Base-by-base conservation (phyloP, 345 rosid species). In the Euphorbia pulcherrima region DNA sequence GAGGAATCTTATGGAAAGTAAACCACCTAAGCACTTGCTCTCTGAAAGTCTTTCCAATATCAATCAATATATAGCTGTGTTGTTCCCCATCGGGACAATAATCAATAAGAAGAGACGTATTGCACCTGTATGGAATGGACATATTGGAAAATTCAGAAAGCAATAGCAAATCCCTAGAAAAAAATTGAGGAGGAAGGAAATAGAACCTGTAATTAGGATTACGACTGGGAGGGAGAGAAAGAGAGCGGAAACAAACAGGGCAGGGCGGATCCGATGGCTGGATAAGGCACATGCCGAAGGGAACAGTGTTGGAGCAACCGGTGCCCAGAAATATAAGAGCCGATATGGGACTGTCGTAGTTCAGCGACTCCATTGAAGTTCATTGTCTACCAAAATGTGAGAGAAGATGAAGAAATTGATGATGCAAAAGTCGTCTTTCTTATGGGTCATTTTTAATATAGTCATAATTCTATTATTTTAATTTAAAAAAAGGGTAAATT, bases 21-120 rank as follows among this genome's bases (percentile, higher is more conserved):
- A 94, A 94, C 99, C 99, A 94, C 47, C 97, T 83, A 65, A 94
- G 92, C 30, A 91, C 86, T 83, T 89, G 96, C 81, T 94, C 99
- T 72, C 99, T 85, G 67, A 94, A 94, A 1, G 90, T 91, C 84
- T 94, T 94, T 67, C 99, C 99, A 39, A 94, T 92, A 71, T 94
- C 99, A 20, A 94, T 94, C 75, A 83, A 76, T 63, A 89, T 82
- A 78, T 89, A 94, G 62, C 66, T 83, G 75, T 85, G 99, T 51
- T 80, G 73, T 26, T 84, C 89, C 50, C 82, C 75, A 39, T 62
- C 67, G 5, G 64, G 75, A 68, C 82, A 82, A 71, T 85, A 83
- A 85, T 89, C 96, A 59, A 94, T 88, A 40, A 94, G 89, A 64
- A 94, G 81, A 62, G 99, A 94, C 13, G 99, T 91, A 72, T 94